These are phyloP conservation scores for Pestalotiopsis sp. DNA, from an alignment of 2,329 filamentous ascomycete species.

Conservation along the genomic window DNA sequence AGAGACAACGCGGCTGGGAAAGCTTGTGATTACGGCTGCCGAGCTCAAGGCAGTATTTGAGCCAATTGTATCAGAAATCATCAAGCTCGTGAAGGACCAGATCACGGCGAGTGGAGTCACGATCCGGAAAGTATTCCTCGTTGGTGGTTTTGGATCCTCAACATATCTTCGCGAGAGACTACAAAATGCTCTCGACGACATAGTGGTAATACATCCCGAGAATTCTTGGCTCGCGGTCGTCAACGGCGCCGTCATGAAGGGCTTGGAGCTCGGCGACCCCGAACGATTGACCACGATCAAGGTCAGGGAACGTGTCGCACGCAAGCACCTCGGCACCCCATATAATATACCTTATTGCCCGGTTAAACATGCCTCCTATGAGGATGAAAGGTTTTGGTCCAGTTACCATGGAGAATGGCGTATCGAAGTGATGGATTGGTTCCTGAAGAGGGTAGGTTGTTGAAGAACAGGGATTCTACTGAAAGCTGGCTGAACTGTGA, in stretches of 20 bases:
- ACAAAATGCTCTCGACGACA: constrained; percentile 18
- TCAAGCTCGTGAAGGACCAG: constrained; percentile 46
- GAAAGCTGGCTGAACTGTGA: neutral
- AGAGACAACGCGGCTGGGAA: constrained; percentile 40
- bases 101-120: constrained; percentile 43
- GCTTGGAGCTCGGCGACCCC: constrained; percentile 40
- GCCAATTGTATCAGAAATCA: constrained; percentile 45
- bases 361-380: constrained; percentile 12
- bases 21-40: constrained; percentile 38
- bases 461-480: neutral
- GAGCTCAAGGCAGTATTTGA: constrained; percentile 47
- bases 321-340: constrained; percentile 48
- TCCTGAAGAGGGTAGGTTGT: constrained; percentile 40
- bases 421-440: constrained; percentile 44
- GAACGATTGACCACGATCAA: constrained; percentile 38
- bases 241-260: constrained; percentile 55
- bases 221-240: constrained; percentile 55
- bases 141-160: constrained; percentile 53
- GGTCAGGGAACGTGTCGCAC: constrained; percentile 42
- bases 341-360: constrained; percentile 13
- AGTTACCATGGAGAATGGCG: constrained; percentile 16
- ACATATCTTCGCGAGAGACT: constrained; percentile 33
- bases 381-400: constrained; percentile 15
- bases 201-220: constrained; percentile 50
- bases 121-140: constrained; percentile 49